phyloP scores from a whole-genome alignment of 2,329 filamentous ascomycete genomes.

The Exserohilum turcica region DNA sequence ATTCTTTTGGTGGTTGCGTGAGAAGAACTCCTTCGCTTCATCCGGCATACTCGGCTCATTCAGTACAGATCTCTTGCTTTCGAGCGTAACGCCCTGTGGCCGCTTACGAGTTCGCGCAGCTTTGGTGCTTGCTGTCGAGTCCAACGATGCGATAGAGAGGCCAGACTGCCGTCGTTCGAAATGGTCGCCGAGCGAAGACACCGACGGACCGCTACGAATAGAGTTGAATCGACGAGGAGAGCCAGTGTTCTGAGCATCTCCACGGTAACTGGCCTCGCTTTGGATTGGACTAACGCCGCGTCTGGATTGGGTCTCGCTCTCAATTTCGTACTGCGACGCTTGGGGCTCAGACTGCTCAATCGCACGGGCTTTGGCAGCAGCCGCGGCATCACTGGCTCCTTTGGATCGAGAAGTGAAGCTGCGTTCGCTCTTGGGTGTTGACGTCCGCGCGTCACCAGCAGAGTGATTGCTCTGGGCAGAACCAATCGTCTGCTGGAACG shows the following conservation, averaged over 20 bases:
- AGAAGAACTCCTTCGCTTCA: constrained; percentile 57
- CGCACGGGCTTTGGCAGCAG: constrained; percentile 48
- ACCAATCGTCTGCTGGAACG: constrained; percentile 64
- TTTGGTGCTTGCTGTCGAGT: constrained; percentile 63
- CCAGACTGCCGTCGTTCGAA: constrained; percentile 58
- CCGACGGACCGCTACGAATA: constrained; percentile 50
- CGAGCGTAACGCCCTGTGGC: constrained; percentile 58
- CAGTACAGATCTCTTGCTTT: constrained; percentile 57
- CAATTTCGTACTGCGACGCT: constrained; percentile 46
- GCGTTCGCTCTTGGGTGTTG: constrained; percentile 52
- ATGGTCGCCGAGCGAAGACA: constrained; percentile 68
- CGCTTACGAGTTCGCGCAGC: constrained; percentile 60
- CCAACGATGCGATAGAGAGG: constrained; percentile 64
- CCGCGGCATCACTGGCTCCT: constrained; percentile 32
- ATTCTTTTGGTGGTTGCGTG: constrained; percentile 63
- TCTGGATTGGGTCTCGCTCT: constrained; percentile 41
- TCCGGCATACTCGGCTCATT: constrained; percentile 40
- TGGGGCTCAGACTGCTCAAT: constrained; percentile 43
- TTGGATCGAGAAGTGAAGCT: constrained; percentile 49
- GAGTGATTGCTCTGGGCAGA: constrained; percentile 68
- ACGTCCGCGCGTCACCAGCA: constrained; percentile 56
- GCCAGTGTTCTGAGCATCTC: constrained; percentile 28
- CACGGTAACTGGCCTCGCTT: constrained; percentile 79
- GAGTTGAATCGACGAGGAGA: constrained; percentile 57
- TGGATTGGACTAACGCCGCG: constrained; percentile 86